Evolutionary conservation across 192 early-diverging fungal genomes (phyloP), one percentile per base, ranked within the genome.

Genomic region (Coemansia furcata): DNA sequence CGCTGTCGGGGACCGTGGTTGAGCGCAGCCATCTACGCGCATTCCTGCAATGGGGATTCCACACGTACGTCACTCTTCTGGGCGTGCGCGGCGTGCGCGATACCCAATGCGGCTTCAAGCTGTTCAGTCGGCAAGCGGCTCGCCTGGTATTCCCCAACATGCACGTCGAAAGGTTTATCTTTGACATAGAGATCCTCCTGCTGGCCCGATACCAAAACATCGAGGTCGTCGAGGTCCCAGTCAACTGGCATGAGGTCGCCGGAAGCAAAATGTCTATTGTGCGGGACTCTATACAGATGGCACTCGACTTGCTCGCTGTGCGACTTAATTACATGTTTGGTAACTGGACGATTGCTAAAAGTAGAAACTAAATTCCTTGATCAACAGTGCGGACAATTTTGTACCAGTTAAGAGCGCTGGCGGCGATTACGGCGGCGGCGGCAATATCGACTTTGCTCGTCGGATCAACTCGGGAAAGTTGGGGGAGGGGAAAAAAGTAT

Each of bases 81-180:
- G 97, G 95, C 2, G 93, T 97, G 62, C 84, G 90, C 21, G 86
- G 86, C 3, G 92, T 99, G 69, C 88, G 90, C 30, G 97, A 99
- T 71, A 99, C 97, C 11, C 97, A 99, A 74, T 99, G 97, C 75
- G 97, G 97, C 6, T 99, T 99, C 87, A 99, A 99, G 74, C 81
- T 99, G 30, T 89, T 97, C 63, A 91, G 92, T 0, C 88, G 97
- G 17, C 71, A 77, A 23, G 86, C 94, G 0, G 94, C 91, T 1
- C 84, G 84, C 44, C 69, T 74, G 35, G 90, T 99, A 40, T 94
- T 95, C 66, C 87, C 90, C 21, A 88, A 88, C 71, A 94, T 97
- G 92, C 97, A 99, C 61, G 94, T 94, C 3, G 92, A 96, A 70
- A 85, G 97, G 26, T 99, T 95, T 91, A 96, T 99, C 74, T 99